Percentiles rank a stretch among this genome's conserved stretches.
Evolutionary conservation across 345 rosid species (phyloP).

Genomic region (Corchorus capsularis): DNA sequence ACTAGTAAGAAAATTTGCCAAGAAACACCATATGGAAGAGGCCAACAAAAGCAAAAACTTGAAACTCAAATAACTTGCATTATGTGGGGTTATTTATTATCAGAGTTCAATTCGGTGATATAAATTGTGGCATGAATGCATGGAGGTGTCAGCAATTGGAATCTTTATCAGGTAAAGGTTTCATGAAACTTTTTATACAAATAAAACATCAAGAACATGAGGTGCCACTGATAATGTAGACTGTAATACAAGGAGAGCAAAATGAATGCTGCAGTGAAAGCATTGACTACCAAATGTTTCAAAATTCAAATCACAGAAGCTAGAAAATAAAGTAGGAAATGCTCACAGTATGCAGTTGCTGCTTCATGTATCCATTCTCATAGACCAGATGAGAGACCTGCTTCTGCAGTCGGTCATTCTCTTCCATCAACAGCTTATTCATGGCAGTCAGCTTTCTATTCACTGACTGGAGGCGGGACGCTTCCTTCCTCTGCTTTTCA

Average conservation of each 20-base stretch:
- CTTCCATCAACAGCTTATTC: constrained; percentile 98
- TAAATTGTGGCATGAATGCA: neutral
- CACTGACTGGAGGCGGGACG: constrained; percentile 87
- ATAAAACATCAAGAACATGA: neutral
- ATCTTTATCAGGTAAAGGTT: neutral
- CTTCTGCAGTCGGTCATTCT: constrained; percentile 96
- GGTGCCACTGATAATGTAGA: neutral
- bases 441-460: constrained; percentile 87
- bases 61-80: neutral
- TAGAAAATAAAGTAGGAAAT: neutral
- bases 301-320: neutral
- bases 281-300: neutral
- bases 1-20: neutral
- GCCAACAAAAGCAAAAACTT: constrained; percentile 2
- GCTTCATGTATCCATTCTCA: constrained; percentile 86
- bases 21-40: neutral
- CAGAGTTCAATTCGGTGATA: neutral
- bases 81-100: neutral
- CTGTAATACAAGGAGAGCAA: too few relatives aligned
- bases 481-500: constrained; percentile 97
- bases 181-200: neutral
- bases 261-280: neutral
- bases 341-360: constrained; percentile 71
- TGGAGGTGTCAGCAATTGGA: neutral
- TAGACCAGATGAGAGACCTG: constrained; percentile 96